Base-by-base conservation (phyloP, 2,329 filamentous ascomycete genomes). In the Laburnicola sp. region DNA sequence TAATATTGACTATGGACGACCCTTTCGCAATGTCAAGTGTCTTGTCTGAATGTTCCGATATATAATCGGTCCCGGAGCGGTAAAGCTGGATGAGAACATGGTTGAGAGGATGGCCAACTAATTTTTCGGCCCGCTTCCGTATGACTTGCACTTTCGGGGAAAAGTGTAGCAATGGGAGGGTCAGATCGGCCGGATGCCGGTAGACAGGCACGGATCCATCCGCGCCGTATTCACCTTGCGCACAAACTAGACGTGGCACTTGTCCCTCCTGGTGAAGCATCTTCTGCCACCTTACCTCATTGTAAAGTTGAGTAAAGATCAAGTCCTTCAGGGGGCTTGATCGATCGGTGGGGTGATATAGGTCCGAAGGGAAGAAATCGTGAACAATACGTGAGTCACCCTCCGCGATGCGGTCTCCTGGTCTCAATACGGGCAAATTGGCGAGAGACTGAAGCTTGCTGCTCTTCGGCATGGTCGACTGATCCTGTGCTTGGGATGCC, bases 11-110 rank as follows among this genome's bases (percentile, higher is more conserved):
- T 59, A 99, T 96, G 53, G 81, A 92, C 23, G 89, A 94, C 3
- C 81, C 85, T 25, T 82, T 84, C 9, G 85, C 86, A 50, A 99
- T 94, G 69, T 99, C 94, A 23, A 99, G 78, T 0, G 93, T 96
- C 75, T 99, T 99, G 71, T 99, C 94, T 34, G 91, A 95, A 68
- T 99, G 94, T 69, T 99, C 94, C 0, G 90, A 94, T 56, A 99
- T 99, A 69, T 91, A 91, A 73, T 99, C 94, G 41, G 84, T 85
- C 2, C 93, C 90, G 60, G 82, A 82, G n/a, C 94, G 89, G 67
- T 99, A 99, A 51, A 91, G 83, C 67, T 99, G 94, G 39, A 99
- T 95, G 41, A 99, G 76, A 1, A 86, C 92, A 69, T 99, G 94
- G 65, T 99, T 99, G 36, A 99, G 75, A 0, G 83, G 76, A 64